Base-by-base conservation (phyloP, 441 rosid species). In the Aleurites moluccanus region DNA sequence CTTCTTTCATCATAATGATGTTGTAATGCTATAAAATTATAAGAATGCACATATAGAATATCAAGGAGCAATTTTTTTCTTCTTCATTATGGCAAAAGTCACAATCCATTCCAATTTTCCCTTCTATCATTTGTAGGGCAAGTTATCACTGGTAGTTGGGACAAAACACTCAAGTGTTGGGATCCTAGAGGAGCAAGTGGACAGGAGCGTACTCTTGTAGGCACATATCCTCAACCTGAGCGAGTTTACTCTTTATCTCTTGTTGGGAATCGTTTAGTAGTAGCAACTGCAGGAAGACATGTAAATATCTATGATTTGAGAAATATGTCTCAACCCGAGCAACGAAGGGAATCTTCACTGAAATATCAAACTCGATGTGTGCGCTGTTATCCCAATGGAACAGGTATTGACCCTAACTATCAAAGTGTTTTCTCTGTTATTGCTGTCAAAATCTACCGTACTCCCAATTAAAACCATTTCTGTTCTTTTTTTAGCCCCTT, bases 141-240 rank as follows among this genome's bases (percentile, higher is more conserved):
- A 90, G 92, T 93, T 57, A 90, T 95, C 72, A 91, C 91, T 18
- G 99, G 98, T 75, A 91, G 97, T 81, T 95, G 98, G 99, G 99
- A 95, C 77, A 95, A 86, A 83, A 93, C 97, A 25, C 66, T 95
- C 64, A 95, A 93, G 80, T 93, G 95, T 73, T 95, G 99, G 99
- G 99, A 95, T 84, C 99, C 98, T 50, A 88, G 99, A 83, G 97
- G 97, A 73, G 92, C 97, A 72, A 93, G 94, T 87, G 99, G 98
- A 52, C 88, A 87, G 74, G 96, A 95, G 57, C 88, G 87, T 20
- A 89, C 96, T 73, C 92, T 91, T 70, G 92, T 95, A 7, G 99
- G 97, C 72, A 87, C 96, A 64, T 95, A 93, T 80, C 84, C 80
- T 50, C 98, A 94, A 79, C 97, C 97, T 56, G 97, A 94, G 83